Evolutionary conservation across 1,284 basidiomycete species (phyloP).

Genomic region (Chiua sp.): DNA sequence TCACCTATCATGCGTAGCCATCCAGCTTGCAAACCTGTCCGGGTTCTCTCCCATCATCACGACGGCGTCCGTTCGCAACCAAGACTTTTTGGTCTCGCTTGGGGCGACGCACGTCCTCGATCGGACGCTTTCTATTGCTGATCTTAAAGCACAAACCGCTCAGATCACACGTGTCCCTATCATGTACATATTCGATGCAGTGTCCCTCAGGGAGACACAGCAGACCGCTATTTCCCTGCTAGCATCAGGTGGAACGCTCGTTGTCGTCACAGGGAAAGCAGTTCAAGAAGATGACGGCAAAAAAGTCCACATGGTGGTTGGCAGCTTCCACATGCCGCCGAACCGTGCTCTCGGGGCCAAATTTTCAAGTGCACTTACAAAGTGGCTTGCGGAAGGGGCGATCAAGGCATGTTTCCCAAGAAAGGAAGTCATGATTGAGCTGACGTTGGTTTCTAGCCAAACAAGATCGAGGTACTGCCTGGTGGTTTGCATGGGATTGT

Average conservation of each 20-base stretch:
- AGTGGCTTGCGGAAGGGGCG: constrained; percentile 22
- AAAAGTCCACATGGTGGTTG: constrained; percentile 13
- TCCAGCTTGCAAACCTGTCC: constrained; percentile 45
- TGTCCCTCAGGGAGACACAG: constrained; percentile 24
- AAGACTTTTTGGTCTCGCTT: constrained; percentile 39
- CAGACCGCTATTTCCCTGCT: constrained; percentile 6
- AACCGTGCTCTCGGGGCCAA: constrained; percentile 17
- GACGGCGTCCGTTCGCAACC: constrained; percentile 44
- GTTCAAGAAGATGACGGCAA: constrained; percentile 8
- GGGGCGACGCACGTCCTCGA: constrained; percentile 50
- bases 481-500: constrained; percentile 15
- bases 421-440: neutral
- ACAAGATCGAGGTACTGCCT: constrained; percentile 24
- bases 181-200: constrained; percentile 23
- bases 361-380: constrained; percentile 15
- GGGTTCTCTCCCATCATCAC: constrained; percentile 46
- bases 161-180: constrained; percentile 12
- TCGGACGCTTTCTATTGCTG: constrained; percentile 21
- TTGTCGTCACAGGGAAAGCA: constrained; percentile 3
- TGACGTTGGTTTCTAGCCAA: constrained; percentile 13
- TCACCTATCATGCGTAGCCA: constrained; percentile 8
- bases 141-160: constrained; percentile 9
- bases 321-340: constrained; percentile 3
- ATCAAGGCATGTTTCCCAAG: constrained; percentile 19
- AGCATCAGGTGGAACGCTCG: constrained; percentile 14